Percentiles rank a stretch among this genome's conserved stretches.
Conservation (phyloP, 1,284 basidiomycete species). For the Neonothopanus nambi region DNA sequence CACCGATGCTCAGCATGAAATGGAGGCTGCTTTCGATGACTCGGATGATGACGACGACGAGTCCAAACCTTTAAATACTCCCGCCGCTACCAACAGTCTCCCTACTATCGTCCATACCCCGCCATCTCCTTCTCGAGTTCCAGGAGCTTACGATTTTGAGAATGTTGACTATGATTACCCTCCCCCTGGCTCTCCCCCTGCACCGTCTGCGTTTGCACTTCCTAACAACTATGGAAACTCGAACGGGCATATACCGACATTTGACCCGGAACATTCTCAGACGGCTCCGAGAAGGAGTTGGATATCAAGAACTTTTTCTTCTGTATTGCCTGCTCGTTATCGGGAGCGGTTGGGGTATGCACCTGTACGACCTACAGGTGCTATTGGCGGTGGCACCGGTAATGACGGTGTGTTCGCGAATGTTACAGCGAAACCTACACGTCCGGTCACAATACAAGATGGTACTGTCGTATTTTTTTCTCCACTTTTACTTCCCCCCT, state of each 20-base stretch:
- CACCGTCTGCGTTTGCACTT: slow-evolving; percentile 58
- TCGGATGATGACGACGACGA: slow-evolving; percentile 60
- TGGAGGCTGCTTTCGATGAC: slow-evolving; percentile 79
- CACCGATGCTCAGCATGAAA: slow-evolving; percentile 55
- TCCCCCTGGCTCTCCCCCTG: slow-evolving; percentile 84
- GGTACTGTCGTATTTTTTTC: slow-evolving; percentile 42
- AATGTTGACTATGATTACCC: slow-evolving; percentile 77
- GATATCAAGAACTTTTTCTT: slow-evolving; percentile 56
- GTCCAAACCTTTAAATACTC: slow-evolving; percentile 47
- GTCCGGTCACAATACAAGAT: slow-evolving; percentile 58
- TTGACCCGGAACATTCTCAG: slow-evolving; percentile 37
- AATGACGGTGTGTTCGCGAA: slow-evolving; percentile 98
- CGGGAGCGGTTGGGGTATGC: slow-evolving; percentile 49
- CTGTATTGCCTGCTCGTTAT: slow-evolving; percentile 55
- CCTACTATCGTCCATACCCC: slow-evolving; percentile 9
- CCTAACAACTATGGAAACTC: slow-evolving; percentile 78
- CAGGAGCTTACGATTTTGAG: slow-evolving; percentile 82
- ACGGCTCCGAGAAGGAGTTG: slow-evolving; percentile 45
- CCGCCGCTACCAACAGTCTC: slow-evolving; percentile 15
- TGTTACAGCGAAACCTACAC: slow-evolving; percentile 87
- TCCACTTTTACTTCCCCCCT: neutral
- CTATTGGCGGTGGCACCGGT: slow-evolving; percentile 71
- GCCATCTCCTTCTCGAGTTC: slow-evolving; percentile 26
- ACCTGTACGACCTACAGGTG: slow-evolving; percentile 45
- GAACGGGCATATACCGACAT: slow-evolving; percentile 74